phyloP scores from a whole-genome alignment of 169 alveolate genomes.

The Plasmodium reichenowi region DNA sequence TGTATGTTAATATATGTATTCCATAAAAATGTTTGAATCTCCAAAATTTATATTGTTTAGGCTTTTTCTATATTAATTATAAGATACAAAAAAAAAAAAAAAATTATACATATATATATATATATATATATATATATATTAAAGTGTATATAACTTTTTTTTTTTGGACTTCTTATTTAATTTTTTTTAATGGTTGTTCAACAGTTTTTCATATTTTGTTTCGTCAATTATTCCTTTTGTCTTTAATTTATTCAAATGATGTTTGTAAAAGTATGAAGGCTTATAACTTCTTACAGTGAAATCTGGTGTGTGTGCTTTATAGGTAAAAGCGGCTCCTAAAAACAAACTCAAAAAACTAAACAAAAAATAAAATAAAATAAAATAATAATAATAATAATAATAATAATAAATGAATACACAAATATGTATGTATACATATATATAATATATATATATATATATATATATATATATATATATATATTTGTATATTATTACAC shows the following conservation, averaged over 20 bases:
- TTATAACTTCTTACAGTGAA: conserved; percentile 21
- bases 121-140: not conserved
- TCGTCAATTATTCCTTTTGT: conserved; percentile 49
- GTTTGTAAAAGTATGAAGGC: conserved; percentile 68
- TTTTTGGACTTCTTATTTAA: not conserved
- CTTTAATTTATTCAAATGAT: conserved; percentile 42
- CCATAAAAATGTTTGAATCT: no score
- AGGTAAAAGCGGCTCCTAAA: conserved; percentile 31
- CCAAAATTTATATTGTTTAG: no score
- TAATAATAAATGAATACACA: not conserved
- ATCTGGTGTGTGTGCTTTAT: conserved; percentile 58
- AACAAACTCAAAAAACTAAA: conserved; percentile 51
- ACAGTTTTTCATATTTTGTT: conserved; percentile 29
- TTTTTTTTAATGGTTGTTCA: conserved; percentile 14
- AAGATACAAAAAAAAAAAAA: no score
- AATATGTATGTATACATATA: not conserved
- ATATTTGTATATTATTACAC: not conserved
- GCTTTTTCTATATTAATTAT: no score
- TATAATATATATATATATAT: not conserved
- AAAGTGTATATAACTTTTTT: not conserved
- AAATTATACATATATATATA: not conserved
- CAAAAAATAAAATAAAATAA: conserved; percentile 1
- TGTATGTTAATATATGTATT: no score
- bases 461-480: conserved; percentile 12
- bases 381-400: not conserved